Evolutionary conservation across 164 flowering plant species (phyloP).

Genomic region (Saururus chinensis): DNA sequence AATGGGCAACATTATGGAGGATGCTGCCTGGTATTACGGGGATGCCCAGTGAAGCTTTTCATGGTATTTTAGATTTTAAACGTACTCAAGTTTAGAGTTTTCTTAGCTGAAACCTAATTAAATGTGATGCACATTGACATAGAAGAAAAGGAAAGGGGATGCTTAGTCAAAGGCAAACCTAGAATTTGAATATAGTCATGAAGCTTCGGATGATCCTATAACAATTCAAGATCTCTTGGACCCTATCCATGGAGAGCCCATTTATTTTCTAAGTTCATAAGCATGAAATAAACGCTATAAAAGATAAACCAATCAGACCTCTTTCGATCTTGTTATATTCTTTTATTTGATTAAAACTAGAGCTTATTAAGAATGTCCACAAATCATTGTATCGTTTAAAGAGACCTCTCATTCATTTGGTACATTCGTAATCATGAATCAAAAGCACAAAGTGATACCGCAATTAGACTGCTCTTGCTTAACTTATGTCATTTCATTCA

Average conservation of each 20-base stretch:
- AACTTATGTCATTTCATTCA: too few species aligned
- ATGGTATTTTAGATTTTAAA: constrained; percentile 24
- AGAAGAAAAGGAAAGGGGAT: constrained; percentile 44
- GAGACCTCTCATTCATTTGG: too few species aligned
- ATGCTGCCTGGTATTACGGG: constrained; percentile 74
- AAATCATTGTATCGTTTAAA: too few species aligned
- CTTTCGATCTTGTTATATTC: too few species aligned
- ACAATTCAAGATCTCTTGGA: constrained; percentile 63
- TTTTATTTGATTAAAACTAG: too few species aligned
- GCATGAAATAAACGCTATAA: too few species aligned
- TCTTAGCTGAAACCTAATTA: not conserved
- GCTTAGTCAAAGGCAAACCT: constrained; percentile 51
- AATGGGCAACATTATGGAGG: constrained; percentile 11
- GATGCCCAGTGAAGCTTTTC: constrained; percentile 59
- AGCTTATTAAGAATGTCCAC: too few species aligned
- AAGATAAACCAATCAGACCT: too few species aligned
- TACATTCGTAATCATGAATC: too few species aligned
- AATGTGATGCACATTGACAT: not conserved
- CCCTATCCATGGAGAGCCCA: constrained; percentile 50
- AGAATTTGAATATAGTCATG: constrained; percentile 67
- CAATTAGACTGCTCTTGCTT: too few species aligned
- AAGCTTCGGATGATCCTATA: constrained; percentile 47
- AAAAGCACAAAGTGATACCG: too few species aligned
- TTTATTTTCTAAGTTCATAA: too few species aligned
- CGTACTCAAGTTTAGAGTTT: not conserved